Evolutionary conservation across 2,329 filamentous ascomycete genomes (phyloP).

Genomic region (Pseudogymnoascus sp.): DNA sequence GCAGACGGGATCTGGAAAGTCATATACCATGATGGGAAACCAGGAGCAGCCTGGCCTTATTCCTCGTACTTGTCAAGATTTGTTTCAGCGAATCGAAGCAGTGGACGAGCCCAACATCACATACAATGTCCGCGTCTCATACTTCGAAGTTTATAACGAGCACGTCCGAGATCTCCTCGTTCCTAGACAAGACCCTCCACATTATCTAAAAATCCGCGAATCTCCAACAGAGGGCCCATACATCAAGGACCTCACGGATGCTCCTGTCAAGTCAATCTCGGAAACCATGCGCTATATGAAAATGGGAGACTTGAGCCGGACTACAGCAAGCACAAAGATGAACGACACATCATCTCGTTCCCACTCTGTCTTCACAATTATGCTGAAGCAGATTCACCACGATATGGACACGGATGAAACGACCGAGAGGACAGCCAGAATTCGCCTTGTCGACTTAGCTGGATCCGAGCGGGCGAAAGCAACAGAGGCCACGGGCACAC

Average conservation of each 20-base stretch:
- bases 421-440: conserved; percentile 87
- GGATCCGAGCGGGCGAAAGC: conserved; percentile 92
- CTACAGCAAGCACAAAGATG: conserved; percentile 94
- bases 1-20: conserved; percentile 95
- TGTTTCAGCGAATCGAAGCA: conserved; percentile 86
- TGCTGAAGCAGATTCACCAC: conserved; percentile 96
- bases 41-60: conserved; percentile 83
- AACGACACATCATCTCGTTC: conserved; percentile 96
- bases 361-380: conserved; percentile 96
- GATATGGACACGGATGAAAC: conserved; percentile 97
- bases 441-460: conserved; percentile 88
- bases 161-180: conserved; percentile 91
- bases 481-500: conserved; percentile 86
- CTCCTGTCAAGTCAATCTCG: conserved; percentile 75
- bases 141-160: conserved; percentile 99
- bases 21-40: conserved; percentile 95
- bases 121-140: conserved; percentile 94
- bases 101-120: conserved; percentile 82
- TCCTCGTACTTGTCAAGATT: conserved; percentile 87
- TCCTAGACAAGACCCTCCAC: conserved; percentile 64
- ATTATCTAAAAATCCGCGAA: conserved; percentile 96
- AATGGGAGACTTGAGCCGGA: conserved; percentile 78
- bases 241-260: conserved; percentile 91
- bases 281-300: conserved; percentile 91
- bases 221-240: conserved; percentile 92